phyloP scores from a whole-genome alignment of 1,139 yeast genomes.

The Trichomonascaceae sp. region DNA sequence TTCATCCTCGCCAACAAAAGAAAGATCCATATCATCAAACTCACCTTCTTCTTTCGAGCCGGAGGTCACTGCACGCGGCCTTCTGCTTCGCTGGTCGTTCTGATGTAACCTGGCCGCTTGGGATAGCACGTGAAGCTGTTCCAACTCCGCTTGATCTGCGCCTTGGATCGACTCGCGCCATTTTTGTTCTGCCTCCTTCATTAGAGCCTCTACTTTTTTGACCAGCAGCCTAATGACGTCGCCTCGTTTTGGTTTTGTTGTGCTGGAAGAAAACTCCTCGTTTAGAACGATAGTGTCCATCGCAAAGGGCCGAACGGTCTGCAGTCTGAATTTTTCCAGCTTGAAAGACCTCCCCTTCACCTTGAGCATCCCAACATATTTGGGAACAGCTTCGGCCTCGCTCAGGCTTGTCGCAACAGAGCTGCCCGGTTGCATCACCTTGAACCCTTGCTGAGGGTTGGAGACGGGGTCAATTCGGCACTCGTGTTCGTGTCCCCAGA shows the following conservation, averaged over 20 bases:
- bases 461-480: slow-evolving; percentile 60
- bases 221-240: slow-evolving; percentile 51
- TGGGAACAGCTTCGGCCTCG: slow-evolving; percentile 71
- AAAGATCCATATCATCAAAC: no score
- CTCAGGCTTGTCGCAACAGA: slow-evolving; percentile 85
- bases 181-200: slow-evolving; percentile 41
- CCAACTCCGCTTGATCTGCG: no score
- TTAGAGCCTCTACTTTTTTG: slow-evolving; percentile 52
- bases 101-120: no score
- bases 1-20: no score
- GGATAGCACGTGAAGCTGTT: slow-evolving; percentile 10
- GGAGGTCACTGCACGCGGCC: no score
- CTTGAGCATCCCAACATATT: slow-evolving; percentile 59
- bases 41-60: no score
- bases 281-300: slow-evolving; percentile 51
- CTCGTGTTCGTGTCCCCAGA: slow-evolving; percentile 99
- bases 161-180: slow-evolving; percentile 34
- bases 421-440: slow-evolving; percentile 86
- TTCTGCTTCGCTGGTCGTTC: no score
- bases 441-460: slow-evolving; percentile 58
- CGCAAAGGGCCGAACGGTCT: slow-evolving; percentile 72
- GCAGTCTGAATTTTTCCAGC: slow-evolving; percentile 51
- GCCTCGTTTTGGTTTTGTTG: slow-evolving; percentile 45
- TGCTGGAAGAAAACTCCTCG: slow-evolving; percentile 30
- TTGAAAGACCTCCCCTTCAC: slow-evolving; percentile 47